Conservation (phyloP, 345 rosid species). For the Gynandropsis gynandra region DNA sequence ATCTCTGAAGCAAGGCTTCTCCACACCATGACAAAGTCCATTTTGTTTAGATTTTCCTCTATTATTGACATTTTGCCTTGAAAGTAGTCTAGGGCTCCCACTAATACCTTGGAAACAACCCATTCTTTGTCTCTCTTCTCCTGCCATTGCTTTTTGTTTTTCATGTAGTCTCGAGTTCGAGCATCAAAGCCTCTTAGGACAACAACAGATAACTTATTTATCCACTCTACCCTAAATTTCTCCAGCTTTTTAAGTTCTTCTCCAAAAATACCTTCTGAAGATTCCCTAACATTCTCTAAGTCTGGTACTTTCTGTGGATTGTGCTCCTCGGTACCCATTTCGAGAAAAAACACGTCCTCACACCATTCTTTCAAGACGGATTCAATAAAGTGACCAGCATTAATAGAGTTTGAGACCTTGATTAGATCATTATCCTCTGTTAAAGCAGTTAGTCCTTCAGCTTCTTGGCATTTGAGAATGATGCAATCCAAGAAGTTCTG, state of each 20-base stretch:
- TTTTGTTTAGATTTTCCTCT: too few relatives aligned
- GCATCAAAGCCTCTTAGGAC: conserved; percentile 82
- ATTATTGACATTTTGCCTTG: too few relatives aligned
- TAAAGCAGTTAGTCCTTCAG: conserved; percentile 88
- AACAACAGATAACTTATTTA: conserved; percentile 65
- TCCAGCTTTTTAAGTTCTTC: conserved; percentile 51
- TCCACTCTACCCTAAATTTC: conserved; percentile 69
- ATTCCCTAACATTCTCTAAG: conserved; percentile 17
- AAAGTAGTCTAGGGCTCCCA: too few relatives aligned
- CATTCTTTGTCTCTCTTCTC: too few relatives aligned
- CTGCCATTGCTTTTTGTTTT: too few relatives aligned
- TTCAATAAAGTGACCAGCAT: conserved; percentile 61
- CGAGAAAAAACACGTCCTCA: conserved; percentile 81
- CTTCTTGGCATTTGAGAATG: conserved; percentile 81
- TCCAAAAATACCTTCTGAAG: conserved; percentile 46
- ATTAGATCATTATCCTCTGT: conserved; percentile 70
- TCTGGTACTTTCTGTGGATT: conserved; percentile 27
- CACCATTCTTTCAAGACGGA: conserved; percentile 73
- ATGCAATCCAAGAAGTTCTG: conserved; percentile 56
- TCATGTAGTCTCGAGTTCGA: conserved; percentile 60
- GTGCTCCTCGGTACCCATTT: conserved; percentile 51
- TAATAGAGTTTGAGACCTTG: conserved; percentile 65
- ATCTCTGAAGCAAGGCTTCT: conserved; percentile 74
- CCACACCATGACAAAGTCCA: conserved; percentile 66
- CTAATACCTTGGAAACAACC: too few relatives aligned